phyloP scores from a whole-genome alignment of 257 asterid genomes.

The Sherardia arvensis region DNA sequence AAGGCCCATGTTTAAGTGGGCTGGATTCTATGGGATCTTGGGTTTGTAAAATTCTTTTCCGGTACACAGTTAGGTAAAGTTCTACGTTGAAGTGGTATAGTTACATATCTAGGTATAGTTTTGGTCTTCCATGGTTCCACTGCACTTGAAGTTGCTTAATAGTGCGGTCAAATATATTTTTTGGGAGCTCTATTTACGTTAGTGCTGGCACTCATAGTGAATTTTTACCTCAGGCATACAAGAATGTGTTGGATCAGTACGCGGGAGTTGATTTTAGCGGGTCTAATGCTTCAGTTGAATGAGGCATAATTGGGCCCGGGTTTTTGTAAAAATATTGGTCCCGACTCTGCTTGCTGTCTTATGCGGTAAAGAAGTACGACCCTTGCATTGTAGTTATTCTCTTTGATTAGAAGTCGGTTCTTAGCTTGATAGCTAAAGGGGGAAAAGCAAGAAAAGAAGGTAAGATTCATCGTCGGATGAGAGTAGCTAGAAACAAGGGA shows the following conservation, averaged over 20 bases:
- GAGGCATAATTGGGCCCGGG: slow-evolving; percentile 21
- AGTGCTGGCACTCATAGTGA: neutral
- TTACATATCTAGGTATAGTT: neutral
- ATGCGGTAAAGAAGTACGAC: neutral
- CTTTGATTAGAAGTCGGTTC: slow-evolving; percentile 36
- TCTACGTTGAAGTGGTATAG: too few relatives aligned
- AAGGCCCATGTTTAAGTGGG: neutral
- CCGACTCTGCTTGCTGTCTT: slow-evolving; percentile 5
- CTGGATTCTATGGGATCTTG: neutral
- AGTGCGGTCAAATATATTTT: neutral
- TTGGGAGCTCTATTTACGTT: neutral
- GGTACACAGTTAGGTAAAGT: too few relatives aligned
- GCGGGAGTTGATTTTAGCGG: slow-evolving; percentile 48
- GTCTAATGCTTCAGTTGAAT: slow-evolving; percentile 30
- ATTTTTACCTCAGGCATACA: slow-evolving; percentile 36
- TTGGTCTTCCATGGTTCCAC: neutral
- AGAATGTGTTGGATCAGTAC: slow-evolving; percentile 60
- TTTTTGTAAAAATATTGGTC: slow-evolving; percentile 11
- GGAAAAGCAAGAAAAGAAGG: slow-evolving; percentile 50
- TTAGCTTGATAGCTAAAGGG: slow-evolving; percentile 11
- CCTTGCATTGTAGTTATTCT: neutral
- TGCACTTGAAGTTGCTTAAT: neutral
- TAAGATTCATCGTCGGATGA: slow-evolving; percentile 31
- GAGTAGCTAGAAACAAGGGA: slow-evolving; percentile 37
- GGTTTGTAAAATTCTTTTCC: neutral